Conservation (phyloP, 345 rosid species). For the Passiflora organensis region DNA sequence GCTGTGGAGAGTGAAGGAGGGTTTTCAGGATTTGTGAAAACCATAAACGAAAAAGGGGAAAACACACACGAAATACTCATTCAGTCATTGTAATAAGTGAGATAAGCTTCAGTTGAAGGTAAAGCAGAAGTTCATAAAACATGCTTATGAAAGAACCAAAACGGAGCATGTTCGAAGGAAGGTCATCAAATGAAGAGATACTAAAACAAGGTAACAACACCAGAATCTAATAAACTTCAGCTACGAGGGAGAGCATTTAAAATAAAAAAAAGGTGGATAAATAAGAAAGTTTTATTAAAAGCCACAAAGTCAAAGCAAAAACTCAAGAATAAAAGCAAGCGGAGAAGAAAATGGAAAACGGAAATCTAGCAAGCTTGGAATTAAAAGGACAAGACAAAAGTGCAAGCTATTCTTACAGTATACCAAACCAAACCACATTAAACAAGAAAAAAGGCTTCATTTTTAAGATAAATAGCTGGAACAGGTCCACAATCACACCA, state of each 20-base stretch:
- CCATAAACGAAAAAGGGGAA: not conserved
- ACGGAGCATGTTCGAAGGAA: no score
- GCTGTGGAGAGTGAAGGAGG: no score
- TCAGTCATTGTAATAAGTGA: not conserved
- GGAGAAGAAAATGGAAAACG: slow-evolving; percentile 20
- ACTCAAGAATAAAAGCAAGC: slow-evolving; percentile 8
- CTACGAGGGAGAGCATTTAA: no score
- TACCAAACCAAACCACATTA: slow-evolving; percentile 38
- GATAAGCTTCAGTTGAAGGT: not conserved
- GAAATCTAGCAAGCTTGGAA: slow-evolving; percentile 16
- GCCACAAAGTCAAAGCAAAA: slow-evolving; percentile 8
- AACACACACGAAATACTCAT: slow-evolving; percentile 6
- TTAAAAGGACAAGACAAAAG: slow-evolving; percentile 32
- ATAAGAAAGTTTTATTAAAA: slow-evolving; percentile 1
- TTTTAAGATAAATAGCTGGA: slow-evolving; percentile 33
- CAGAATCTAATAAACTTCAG: no score
- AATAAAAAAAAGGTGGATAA: no score
- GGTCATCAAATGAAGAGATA: no score
- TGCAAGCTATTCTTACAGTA: slow-evolving; percentile 43
- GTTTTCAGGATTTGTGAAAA: not conserved
- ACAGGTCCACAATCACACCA: slow-evolving; percentile 52
- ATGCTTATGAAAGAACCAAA: no score
- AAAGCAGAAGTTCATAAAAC: slow-evolving; percentile 5
- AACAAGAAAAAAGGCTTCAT: slow-evolving; percentile 38
- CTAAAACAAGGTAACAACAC: slow-evolving; percentile 7